Evolutionary conservation across 2,329 filamentous ascomycete species (phyloP).

Genomic region (Trichoderma citrinoviride): DNA sequence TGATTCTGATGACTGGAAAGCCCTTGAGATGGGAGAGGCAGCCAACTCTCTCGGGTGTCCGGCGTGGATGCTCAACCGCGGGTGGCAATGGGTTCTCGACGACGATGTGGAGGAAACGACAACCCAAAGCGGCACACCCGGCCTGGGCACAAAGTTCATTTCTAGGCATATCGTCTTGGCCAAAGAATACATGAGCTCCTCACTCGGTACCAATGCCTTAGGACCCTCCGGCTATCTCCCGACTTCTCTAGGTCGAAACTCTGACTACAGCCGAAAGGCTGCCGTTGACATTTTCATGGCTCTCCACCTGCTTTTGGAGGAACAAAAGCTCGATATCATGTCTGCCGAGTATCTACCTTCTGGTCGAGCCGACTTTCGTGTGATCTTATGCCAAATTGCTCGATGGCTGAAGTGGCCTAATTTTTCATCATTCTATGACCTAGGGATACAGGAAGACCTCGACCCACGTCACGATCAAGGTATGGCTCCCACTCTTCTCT

Average conservation of each 20-base stretch:
- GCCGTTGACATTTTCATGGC: slow-evolving; percentile 68
- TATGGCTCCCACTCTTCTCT: slow-evolving; percentile 28
- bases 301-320: slow-evolving; percentile 84
- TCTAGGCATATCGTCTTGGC: slow-evolving; percentile 56
- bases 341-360: slow-evolving; percentile 45
- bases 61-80: slow-evolving; percentile 57
- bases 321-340: slow-evolving; percentile 74
- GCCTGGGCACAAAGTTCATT: slow-evolving; percentile 42
- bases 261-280: slow-evolving; percentile 57
- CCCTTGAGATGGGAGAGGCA: slow-evolving; percentile 46
- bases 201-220: slow-evolving; percentile 54
- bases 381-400: slow-evolving; percentile 75
- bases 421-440: slow-evolving; percentile 49
- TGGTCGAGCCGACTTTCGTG: slow-evolving; percentile 56
- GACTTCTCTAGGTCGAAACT: slow-evolving; percentile 52
- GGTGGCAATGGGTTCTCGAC: slow-evolving; percentile 72
- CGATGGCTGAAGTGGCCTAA: slow-evolving; percentile 73
- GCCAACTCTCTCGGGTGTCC: slow-evolving; percentile 50
- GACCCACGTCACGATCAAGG: slow-evolving; percentile 41
- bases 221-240: slow-evolving; percentile 62
- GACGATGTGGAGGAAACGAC: slow-evolving; percentile 42
- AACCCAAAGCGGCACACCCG: slow-evolving; percentile 30
- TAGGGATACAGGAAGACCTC: slow-evolving; percentile 52
- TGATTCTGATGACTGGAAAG: slow-evolving; percentile 47
- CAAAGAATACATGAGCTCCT: slow-evolving; percentile 62